These are phyloP conservation scores for Podospora didyma DNA, from an alignment of 495 filamentous ascomycete genomes.

Conservation along the genomic window DNA sequence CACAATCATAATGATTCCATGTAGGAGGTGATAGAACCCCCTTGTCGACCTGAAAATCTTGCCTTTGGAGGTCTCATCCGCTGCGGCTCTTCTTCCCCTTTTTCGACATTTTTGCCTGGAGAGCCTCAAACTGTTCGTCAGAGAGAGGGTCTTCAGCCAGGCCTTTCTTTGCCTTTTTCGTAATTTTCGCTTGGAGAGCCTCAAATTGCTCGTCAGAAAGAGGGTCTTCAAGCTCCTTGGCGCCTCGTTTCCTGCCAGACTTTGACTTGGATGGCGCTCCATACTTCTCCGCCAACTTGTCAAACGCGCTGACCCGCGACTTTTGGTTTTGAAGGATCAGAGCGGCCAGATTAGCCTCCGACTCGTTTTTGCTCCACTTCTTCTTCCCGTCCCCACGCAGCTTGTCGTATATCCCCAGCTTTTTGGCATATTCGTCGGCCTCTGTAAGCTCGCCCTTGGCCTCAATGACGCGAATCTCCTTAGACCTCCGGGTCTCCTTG, in stretches of 20 bases:
- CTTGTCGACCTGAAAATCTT: no score
- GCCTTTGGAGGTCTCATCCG: no score
- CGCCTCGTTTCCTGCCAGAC: conserved; percentile 47
- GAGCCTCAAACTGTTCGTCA: conserved; percentile 63
- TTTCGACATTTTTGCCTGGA: conserved; percentile 33
- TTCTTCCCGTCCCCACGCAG: conserved; percentile 34
- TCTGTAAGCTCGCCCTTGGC: conserved; percentile 66
- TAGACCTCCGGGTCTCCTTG: conserved; percentile 62
- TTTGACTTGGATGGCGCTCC: conserved; percentile 38
- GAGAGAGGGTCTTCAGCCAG: conserved; percentile 48
- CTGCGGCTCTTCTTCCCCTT: conserved; percentile 29
- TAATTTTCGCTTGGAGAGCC: conserved; percentile 29
- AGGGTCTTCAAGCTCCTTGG: conserved; percentile 43
- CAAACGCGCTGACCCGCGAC: conserved; percentile 50
- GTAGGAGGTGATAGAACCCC: no score
- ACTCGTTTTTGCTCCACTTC: conserved; percentile 39
- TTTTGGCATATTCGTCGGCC: conserved; percentile 66
- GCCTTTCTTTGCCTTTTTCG: conserved; percentile 44
- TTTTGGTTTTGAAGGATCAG: conserved; percentile 40
- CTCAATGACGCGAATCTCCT: conserved; percentile 57
- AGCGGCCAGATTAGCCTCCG: conserved; percentile 38
- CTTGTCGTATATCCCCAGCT: conserved; percentile 63
- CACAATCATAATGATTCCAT: no score
- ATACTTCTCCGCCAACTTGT: conserved; percentile 72
- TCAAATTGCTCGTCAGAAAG: conserved; percentile 69